A percentile compares a stretch with the other conserved stretches of the same genome.
Conservation (phyloP, 331 rosid genomes). For the Ulmus americana region DNA sequence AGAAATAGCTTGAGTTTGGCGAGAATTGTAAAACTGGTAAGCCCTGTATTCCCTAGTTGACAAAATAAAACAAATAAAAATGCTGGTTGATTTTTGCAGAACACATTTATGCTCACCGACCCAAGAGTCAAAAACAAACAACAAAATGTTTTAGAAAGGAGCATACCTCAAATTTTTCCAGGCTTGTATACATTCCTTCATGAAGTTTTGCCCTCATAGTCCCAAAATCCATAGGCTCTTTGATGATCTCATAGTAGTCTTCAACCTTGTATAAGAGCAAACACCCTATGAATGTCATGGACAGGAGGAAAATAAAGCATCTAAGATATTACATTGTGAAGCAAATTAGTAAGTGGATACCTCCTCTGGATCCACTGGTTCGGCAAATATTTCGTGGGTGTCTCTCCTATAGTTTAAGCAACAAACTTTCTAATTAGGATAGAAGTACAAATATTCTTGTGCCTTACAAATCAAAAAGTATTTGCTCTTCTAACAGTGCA, state of each 20-base stretch:
- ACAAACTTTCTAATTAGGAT: background rate
- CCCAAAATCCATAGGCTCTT: constrained; percentile 80
- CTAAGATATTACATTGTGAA: background rate
- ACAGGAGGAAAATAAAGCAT: background rate
- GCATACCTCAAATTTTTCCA: constrained; percentile 62
- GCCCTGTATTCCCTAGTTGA: background rate
- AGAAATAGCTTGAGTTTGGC: background rate
- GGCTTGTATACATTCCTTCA: constrained; percentile 53
- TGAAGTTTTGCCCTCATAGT: constrained; percentile 81
- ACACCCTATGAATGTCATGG: constrained; percentile 11
- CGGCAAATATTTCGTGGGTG: constrained; percentile 58
- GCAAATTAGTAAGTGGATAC: constrained; percentile 21
- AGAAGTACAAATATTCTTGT: background rate
- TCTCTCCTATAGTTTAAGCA: constrained; percentile 46
- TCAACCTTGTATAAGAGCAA: constrained; percentile 40
- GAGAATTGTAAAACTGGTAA: background rate
- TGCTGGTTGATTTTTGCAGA: background rate
- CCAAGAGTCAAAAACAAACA: background rate
- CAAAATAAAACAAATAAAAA: background rate
- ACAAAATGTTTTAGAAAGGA: constrained; percentile 1
- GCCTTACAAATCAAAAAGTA: background rate
- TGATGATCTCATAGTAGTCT: constrained; percentile 44
- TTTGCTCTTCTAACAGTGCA: background rate
- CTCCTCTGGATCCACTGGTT: constrained; percentile 66
- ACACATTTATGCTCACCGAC: background rate